A percentile compares a stretch with the other conserved stretches of the same genome.
phyloP scores from a whole-genome alignment of 176 grass and related monocot species.

The Juncus effusus region DNA sequence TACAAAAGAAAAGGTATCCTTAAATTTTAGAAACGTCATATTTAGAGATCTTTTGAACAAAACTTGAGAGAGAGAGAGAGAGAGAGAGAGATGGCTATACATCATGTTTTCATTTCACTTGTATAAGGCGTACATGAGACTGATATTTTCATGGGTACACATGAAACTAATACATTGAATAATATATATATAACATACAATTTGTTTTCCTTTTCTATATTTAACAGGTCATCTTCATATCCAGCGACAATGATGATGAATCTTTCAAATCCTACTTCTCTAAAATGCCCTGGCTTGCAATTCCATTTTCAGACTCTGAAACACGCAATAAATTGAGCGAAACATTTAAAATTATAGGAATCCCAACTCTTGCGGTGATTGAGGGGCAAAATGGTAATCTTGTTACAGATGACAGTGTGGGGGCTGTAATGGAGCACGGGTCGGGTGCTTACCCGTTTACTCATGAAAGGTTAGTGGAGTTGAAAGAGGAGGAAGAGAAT shows the following conservation, averaged over 20 bases:
- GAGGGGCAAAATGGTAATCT: slow-evolving; percentile 43
- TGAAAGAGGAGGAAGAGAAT: slow-evolving; percentile 56
- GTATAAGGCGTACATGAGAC: too few relatives aligned
- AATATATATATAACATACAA: too few relatives aligned
- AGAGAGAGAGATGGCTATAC: too few relatives aligned
- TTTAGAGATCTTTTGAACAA: too few relatives aligned
- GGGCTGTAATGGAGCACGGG: slow-evolving; percentile 44
- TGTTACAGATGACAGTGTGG: slow-evolving; percentile 36
- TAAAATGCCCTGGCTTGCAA: slow-evolving; percentile 69
- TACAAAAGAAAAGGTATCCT: too few relatives aligned
- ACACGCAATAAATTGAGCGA: slow-evolving; percentile 31
- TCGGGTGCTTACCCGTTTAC: slow-evolving; percentile 75
- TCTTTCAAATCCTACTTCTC: slow-evolving; percentile 49
- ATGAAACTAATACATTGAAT: too few relatives aligned
- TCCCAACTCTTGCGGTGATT: slow-evolving; percentile 56
- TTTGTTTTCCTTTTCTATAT: too few relatives aligned
- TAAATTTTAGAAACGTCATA: too few relatives aligned
- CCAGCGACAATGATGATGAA: slow-evolving; percentile 39
- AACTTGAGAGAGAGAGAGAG: too few relatives aligned
- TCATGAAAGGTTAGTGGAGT: slow-evolving; percentile 40
- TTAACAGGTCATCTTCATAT: slow-evolving; percentile 36
- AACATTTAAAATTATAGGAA: slow-evolving; percentile 41
- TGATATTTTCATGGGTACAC: too few relatives aligned
- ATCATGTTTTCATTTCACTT: too few relatives aligned
- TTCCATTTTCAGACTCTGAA: slow-evolving; percentile 63